Conservation (phyloP, 2,329 filamentous ascomycete genomes). For the Ophiostoma sp. region DNA sequence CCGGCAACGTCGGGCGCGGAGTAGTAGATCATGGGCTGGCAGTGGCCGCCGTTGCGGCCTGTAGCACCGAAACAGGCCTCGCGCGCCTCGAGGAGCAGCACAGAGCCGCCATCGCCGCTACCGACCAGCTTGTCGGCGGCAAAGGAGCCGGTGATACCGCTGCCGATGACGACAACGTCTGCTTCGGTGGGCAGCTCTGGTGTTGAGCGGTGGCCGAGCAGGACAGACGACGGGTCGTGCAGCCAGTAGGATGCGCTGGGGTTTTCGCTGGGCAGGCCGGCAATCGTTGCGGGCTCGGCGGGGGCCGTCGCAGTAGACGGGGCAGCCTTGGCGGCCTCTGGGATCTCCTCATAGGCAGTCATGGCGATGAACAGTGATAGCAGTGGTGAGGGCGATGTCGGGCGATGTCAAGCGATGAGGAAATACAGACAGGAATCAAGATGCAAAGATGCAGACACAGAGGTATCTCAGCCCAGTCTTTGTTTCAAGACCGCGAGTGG, state of each 20-base stretch:
- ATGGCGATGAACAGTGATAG: conserved; percentile 18
- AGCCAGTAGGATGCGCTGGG: conserved; percentile 71
- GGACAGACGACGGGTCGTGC: conserved; percentile 55
- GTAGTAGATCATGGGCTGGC: conserved; percentile 64
- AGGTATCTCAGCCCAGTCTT: too few relatives aligned
- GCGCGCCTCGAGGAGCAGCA: conserved; percentile 70
- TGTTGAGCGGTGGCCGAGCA: conserved; percentile 65
- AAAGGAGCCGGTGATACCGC: conserved; percentile 70
- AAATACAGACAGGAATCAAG: too few relatives aligned
- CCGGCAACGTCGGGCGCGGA: conserved; percentile 54
- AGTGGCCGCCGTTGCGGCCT: conserved; percentile 67
- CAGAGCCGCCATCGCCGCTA: conserved; percentile 38
- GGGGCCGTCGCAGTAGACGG: conserved; percentile 23
- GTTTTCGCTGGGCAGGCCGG: conserved; percentile 54
- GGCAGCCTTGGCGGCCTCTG: conserved; percentile 20
- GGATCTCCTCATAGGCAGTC: conserved; percentile 27
- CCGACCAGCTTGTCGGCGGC: conserved; percentile 57
- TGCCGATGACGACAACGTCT: conserved; percentile 68
- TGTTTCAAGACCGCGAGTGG: too few relatives aligned
- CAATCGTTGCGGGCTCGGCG: conserved; percentile 22
- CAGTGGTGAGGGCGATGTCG: too few relatives aligned
- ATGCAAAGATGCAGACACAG: too few relatives aligned
- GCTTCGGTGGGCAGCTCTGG: conserved; percentile 54
- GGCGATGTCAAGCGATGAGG: too few relatives aligned
- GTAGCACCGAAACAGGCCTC: conserved; percentile 82